phyloP scores from a whole-genome alignment of 202 grass and related monocot genomes.

The Zoysia matrella region DNA sequence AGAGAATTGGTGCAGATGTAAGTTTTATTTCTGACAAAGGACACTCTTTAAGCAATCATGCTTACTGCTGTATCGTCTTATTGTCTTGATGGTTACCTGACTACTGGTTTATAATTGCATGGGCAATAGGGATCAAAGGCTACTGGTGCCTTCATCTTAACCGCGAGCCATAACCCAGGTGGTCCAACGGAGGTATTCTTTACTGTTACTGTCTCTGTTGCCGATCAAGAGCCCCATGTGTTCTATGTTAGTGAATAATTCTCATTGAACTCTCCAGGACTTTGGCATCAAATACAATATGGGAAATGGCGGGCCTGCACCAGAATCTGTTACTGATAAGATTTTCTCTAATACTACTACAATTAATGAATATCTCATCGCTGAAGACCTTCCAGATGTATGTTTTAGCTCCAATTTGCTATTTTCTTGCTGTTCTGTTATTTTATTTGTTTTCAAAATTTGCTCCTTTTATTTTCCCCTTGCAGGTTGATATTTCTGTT shows the following conservation, averaged over 20 bases:
- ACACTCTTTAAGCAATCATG: background rate
- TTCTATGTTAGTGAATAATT: conserved; percentile 27
- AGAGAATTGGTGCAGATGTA: conserved; percentile 94
- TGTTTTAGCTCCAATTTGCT: conserved; percentile 20
- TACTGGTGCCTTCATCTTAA: conserved; percentile 91
- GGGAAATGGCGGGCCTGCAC: conserved; percentile 99
- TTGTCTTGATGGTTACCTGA: conserved; percentile 15
- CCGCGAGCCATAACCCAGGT: conserved; percentile 94
- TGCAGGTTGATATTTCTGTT: conserved; percentile 91
- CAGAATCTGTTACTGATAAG: conserved; percentile 88
- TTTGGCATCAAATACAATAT: conserved; percentile 99
- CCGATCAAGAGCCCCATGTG: background rate
- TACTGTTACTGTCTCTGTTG: conserved; percentile 23
- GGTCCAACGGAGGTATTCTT: conserved; percentile 81
- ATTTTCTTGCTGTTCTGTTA: conserved; percentile 33
- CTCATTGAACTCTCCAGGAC: conserved; percentile 65
- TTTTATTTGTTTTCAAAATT: background rate
- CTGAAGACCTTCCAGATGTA: conserved; percentile 93
- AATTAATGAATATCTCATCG: conserved; percentile 71
- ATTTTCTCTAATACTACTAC: conserved; percentile 84
- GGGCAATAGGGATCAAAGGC: conserved; percentile 86
- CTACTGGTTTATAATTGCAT: conserved; percentile 32
- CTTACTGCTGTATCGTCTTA: background rate
- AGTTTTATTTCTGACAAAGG: conserved; percentile 52
- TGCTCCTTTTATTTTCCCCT: conserved; percentile 25